These are phyloP conservation scores for Apophysomyces ossiformis DNA, from an alignment of 371 early-diverging fungal genomes.

Conservation along the genomic window DNA sequence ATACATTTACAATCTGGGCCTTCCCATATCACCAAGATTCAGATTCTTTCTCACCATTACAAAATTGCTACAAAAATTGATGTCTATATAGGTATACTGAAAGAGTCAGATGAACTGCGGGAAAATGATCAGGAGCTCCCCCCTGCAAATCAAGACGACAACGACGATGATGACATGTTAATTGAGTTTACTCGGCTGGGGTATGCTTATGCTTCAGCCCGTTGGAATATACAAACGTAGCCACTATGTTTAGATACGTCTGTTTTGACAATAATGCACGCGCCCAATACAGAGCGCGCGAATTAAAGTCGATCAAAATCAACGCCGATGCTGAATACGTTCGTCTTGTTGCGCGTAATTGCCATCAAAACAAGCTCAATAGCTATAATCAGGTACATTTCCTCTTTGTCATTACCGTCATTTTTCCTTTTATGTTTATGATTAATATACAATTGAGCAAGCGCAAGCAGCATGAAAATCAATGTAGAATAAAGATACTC, in stretches of 20 bases:
- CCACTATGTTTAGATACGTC: conserved; percentile 27
- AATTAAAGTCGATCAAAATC: conserved; percentile 71
- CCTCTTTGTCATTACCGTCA: not conserved
- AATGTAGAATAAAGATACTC: too few relatives aligned
- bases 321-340: conserved; percentile 68
- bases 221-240: conserved; percentile 3
- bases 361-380: conserved; percentile 69
- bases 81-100: conserved; percentile 61
- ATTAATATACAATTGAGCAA: not conserved
- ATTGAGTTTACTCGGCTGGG: conserved; percentile 47
- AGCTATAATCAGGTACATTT: conserved; percentile 68
- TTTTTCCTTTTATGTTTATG: too few relatives aligned
- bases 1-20: conserved; percentile 62
- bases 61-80: conserved; percentile 80
- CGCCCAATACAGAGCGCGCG: conserved; percentile 51
- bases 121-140: conserved; percentile 1
- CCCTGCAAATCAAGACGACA: conserved; percentile 1
- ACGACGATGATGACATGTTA: conserved; percentile 35
- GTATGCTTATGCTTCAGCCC: conserved; percentile 18
- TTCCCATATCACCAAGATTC: conserved; percentile 72
- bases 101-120: conserved; percentile 26
- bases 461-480: not conserved
- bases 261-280: conserved; percentile 40
- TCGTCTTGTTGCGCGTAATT: conserved; percentile 66
- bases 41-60: conserved; percentile 80